Evolutionary conservation across 495 filamentous ascomycete genomes (phyloP).

Genomic region (Jackrogersella multiformis): DNA sequence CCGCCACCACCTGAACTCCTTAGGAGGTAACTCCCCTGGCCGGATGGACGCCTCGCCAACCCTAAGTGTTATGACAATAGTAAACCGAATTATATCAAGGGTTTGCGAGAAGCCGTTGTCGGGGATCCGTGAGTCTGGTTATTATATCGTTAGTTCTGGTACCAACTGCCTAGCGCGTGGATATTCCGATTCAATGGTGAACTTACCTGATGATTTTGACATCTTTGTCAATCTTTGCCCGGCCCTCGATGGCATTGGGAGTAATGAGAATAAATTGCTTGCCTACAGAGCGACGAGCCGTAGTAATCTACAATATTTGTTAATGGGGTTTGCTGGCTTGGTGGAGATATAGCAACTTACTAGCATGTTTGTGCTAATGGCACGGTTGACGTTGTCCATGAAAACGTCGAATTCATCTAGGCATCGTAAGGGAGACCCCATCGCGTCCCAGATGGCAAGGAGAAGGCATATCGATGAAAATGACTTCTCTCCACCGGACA

Average conservation of each 20-base stretch:
- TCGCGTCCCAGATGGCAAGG: slow-evolving; percentile 94
- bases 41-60: neutral
- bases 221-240: slow-evolving; percentile 71
- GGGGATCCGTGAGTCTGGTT: slow-evolving; percentile 65
- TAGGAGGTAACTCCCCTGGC: slow-evolving; percentile 11
- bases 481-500: slow-evolving; percentile 96
- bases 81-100: slow-evolving; percentile 33
- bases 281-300: slow-evolving; percentile 83
- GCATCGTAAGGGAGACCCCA: slow-evolving; percentile 93
- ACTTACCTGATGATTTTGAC: slow-evolving; percentile 86
- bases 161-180: neutral
- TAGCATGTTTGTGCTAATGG: slow-evolving; percentile 94
- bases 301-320: slow-evolving; percentile 68
- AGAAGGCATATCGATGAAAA: slow-evolving; percentile 96
- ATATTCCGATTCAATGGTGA: neutral
- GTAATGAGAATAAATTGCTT: slow-evolving; percentile 98
- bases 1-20: slow-evolving; percentile 9
- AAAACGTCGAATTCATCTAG: slow-evolving; percentile 99
- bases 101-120: slow-evolving; percentile 57
- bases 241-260: slow-evolving; percentile 84
- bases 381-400: slow-evolving; percentile 97
- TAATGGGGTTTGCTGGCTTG: slow-evolving; percentile 13
- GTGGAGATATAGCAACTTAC: slow-evolving; percentile 57
- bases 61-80: neutral
- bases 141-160: slow-evolving; percentile 32